Conservation (phyloP, 2,329 filamentous ascomycete genomes). For the Fusarium musae region DNA sequence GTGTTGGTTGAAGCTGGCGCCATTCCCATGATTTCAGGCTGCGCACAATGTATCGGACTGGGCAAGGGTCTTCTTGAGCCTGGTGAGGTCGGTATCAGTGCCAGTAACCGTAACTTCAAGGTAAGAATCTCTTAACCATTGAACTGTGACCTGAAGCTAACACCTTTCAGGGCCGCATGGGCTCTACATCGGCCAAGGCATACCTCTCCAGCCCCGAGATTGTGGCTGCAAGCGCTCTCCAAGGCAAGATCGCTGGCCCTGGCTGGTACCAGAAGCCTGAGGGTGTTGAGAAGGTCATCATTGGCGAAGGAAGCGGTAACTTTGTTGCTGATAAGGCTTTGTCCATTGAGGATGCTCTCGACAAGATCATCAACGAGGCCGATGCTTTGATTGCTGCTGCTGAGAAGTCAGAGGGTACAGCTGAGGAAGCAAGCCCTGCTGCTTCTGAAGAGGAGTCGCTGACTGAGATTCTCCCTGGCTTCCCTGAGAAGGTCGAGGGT, state of each 20-base stretch:
- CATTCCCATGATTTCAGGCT: constrained; percentile 72
- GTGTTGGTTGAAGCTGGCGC: constrained; percentile 83
- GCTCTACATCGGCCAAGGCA: constrained; percentile 70
- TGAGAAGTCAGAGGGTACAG: constrained; percentile 54
- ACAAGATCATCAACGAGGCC: constrained; percentile 75
- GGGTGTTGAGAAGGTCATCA: constrained; percentile 72
- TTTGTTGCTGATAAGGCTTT: constrained; percentile 71
- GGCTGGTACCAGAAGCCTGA: constrained; percentile 81
- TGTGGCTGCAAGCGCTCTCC: constrained; percentile 87
- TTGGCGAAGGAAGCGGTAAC: constrained; percentile 77
- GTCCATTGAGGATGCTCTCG: constrained; percentile 75
- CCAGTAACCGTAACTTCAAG: constrained; percentile 49
- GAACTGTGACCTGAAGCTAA: not conserved
- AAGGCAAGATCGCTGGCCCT: constrained; percentile 78
- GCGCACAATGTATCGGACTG: constrained; percentile 88
- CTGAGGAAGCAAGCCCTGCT: not conserved
- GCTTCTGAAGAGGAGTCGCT: constrained; percentile 50
- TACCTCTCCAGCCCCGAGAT: constrained; percentile 92
- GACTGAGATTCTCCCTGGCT: constrained; percentile 84
- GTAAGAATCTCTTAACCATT: not conserved
- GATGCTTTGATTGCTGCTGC: constrained; percentile 69
- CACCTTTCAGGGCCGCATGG: constrained; percentile 77
- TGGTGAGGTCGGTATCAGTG: constrained; percentile 87
- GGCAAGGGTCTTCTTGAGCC: constrained; percentile 82
- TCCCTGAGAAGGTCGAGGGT: constrained; percentile 83